Percentiles rank a stretch among this genome's conserved stretches.
phyloP scores from a whole-genome alignment of 1,284 basidiomycete genomes.

The Pascua guehoae region DNA sequence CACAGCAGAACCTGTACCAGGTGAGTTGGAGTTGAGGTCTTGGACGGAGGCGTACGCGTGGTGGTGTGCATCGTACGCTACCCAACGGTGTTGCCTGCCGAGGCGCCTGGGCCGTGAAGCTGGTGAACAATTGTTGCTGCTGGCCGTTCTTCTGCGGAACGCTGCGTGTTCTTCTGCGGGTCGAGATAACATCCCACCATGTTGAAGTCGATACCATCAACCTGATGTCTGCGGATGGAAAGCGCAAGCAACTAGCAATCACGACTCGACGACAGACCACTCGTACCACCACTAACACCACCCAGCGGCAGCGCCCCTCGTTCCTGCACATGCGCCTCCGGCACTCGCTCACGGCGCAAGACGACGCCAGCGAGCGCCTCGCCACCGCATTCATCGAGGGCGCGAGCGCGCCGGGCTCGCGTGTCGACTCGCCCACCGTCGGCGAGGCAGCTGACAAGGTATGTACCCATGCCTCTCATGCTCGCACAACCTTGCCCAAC shows the following conservation, averaged over 20 bases:
- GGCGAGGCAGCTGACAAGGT: neutral
- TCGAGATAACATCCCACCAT: too few relatives aligned
- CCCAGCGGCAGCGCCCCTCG: slow-evolving; percentile 73
- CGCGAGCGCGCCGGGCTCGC: slow-evolving; percentile 38
- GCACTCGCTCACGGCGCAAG: slow-evolving; percentile 80
- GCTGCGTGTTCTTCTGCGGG: too few relatives aligned
- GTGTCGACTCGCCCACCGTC: slow-evolving; percentile 46
- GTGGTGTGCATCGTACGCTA: neutral
- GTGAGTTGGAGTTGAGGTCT: slow-evolving; percentile 53
- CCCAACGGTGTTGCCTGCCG: too few relatives aligned
- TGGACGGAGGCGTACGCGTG: too few relatives aligned
- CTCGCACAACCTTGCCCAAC: too few relatives aligned
- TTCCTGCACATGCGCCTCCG: slow-evolving; percentile 79
- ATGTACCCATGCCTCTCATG: neutral
- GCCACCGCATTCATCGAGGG: slow-evolving; percentile 74
- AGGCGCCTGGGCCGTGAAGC: too few relatives aligned
- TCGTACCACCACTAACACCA: neutral
- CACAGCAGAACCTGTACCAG: slow-evolving; percentile 81
- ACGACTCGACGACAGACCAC: neutral
- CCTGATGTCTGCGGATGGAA: too few relatives aligned
- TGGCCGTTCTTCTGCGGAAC: too few relatives aligned
- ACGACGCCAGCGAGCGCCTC: slow-evolving; percentile 76
- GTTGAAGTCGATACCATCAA: too few relatives aligned
- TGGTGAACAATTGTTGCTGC: too few relatives aligned
- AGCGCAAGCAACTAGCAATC: too few relatives aligned